phyloP scores from a whole-genome alignment of 2,329 filamentous ascomycete genomes.

The Alternaria sp. region DNA sequence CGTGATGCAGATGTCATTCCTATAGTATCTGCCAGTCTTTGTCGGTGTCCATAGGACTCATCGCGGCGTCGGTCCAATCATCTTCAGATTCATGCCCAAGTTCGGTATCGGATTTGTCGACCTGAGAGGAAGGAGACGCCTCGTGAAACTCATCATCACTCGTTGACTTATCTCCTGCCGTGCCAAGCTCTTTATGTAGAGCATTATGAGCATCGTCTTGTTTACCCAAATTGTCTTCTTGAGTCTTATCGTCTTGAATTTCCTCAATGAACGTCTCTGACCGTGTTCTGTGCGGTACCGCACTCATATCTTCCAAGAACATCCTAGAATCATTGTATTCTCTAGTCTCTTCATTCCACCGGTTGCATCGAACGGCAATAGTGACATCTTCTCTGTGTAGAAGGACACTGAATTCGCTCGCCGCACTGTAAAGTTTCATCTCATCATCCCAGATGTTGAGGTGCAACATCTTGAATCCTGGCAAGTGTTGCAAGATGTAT shows the following conservation, averaged over 20 bases:
- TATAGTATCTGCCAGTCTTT: conserved; percentile 20
- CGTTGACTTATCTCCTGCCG: not conserved
- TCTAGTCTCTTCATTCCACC: conserved; percentile 4
- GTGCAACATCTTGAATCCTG: conserved; percentile 24
- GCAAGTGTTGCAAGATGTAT: conserved; percentile 25
- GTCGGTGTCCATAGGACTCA: conserved; percentile 13
- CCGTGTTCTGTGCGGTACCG: not conserved
- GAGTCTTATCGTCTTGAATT: not conserved
- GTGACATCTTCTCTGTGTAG: conserved; percentile 15
- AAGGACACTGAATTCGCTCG: conserved; percentile 21
- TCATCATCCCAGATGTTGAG: conserved; percentile 29
- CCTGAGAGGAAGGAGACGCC: not conserved
- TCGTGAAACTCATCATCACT: not conserved
- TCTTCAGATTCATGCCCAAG: conserved; percentile 3
- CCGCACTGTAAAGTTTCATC: conserved; percentile 6
- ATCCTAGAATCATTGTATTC: conserved; percentile 8
- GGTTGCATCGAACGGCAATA: conserved; percentile 17
- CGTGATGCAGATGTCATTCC: not conserved
- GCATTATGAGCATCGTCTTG: not conserved
- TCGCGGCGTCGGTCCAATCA: conserved; percentile 18
- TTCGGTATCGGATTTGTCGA: not conserved
- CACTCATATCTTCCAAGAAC: conserved; percentile 15
- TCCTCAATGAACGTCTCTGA: not conserved
- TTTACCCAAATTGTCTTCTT: not conserved
- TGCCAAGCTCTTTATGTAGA: not conserved